phyloP scores from a whole-genome alignment of 169 alveolate species.

The Ichthyophthirius multifiliis region DNA sequence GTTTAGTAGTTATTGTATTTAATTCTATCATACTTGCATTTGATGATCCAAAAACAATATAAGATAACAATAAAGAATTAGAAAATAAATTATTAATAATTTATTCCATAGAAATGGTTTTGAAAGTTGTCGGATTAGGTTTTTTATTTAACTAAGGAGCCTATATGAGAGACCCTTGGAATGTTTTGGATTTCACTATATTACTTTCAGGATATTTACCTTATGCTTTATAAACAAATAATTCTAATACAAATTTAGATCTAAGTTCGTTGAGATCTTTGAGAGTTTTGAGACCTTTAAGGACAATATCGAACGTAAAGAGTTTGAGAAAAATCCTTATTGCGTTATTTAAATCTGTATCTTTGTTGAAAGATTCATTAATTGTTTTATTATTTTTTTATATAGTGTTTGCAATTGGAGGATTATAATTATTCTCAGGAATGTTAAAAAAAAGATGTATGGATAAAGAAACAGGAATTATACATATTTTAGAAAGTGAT shows the following conservation, averaged over 20 bases:
- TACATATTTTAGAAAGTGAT: not conserved
- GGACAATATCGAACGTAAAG: conserved; percentile 61
- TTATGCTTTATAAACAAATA: conserved; percentile 24
- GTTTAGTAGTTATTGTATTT: conserved; percentile 53
- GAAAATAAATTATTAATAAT: conserved; percentile 51
- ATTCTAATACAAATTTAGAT: conserved; percentile 44
- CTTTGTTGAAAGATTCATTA: conserved; percentile 50
- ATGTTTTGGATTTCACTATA: conserved; percentile 62
- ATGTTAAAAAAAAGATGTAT: conserved; percentile 54
- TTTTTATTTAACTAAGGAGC: conserved; percentile 37
- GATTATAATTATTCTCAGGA: conserved; percentile 69
- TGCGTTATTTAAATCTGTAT: conserved; percentile 55
- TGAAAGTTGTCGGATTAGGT: conserved; percentile 59
- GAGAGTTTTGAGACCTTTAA: conserved; percentile 65
- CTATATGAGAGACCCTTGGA: conserved; percentile 74
- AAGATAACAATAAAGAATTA: conserved; percentile 13
- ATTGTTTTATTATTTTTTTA: conserved; percentile 55
- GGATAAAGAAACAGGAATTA: conserved; percentile 40
- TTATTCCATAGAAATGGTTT: conserved; percentile 56
- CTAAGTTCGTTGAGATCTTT: conserved; percentile 63
- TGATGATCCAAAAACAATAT: conserved; percentile 56
- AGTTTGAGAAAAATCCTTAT: conserved; percentile 56
- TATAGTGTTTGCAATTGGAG: conserved; percentile 70
- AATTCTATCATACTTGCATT: conserved; percentile 62
- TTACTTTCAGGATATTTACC: conserved; percentile 60